Evolutionary conservation across 176 grass and related monocot genomes (phyloP).

Genomic region (Poa annua): DNA sequence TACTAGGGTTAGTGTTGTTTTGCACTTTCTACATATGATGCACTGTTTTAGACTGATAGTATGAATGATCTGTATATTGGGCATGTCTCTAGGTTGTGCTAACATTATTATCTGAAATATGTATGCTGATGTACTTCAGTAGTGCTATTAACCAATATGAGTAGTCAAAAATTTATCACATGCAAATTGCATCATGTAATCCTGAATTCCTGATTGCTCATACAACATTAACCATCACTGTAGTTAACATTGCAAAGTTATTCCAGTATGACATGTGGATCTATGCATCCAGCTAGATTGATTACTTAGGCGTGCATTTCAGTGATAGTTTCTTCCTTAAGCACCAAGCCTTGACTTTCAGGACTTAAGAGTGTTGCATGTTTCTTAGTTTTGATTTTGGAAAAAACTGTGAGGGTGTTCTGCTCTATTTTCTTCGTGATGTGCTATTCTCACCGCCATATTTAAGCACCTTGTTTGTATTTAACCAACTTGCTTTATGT

Average conservation of each 20-base stretch:
- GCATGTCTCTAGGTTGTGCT: not conserved
- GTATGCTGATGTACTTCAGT: no score
- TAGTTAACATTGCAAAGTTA: not conserved
- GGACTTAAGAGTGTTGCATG: not conserved
- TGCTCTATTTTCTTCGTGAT: not conserved
- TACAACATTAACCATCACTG: not conserved
- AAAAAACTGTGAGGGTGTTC: not conserved
- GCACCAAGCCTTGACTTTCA: not conserved
- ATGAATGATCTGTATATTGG: not conserved
- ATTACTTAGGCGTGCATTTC: not conserved
- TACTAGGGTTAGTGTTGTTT: slow-evolving; percentile 3
- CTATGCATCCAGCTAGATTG: not conserved
- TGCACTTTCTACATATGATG: not conserved
- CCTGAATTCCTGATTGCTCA: not conserved
- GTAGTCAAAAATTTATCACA: no score
- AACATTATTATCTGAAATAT: not conserved
- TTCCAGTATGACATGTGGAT: not conserved
- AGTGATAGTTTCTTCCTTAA: not conserved
- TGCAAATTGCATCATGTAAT: not conserved
- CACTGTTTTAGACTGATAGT: not conserved
- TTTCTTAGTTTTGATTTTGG: not conserved
- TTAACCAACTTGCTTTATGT: not conserved
- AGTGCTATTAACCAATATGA: no score
- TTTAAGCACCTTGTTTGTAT: not conserved
- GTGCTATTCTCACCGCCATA: not conserved